Evolutionary conservation across 768 basidiomycete genomes (phyloP), one percentile per base, ranked within the genome.

Genomic region (Pisolithus sp.): DNA sequence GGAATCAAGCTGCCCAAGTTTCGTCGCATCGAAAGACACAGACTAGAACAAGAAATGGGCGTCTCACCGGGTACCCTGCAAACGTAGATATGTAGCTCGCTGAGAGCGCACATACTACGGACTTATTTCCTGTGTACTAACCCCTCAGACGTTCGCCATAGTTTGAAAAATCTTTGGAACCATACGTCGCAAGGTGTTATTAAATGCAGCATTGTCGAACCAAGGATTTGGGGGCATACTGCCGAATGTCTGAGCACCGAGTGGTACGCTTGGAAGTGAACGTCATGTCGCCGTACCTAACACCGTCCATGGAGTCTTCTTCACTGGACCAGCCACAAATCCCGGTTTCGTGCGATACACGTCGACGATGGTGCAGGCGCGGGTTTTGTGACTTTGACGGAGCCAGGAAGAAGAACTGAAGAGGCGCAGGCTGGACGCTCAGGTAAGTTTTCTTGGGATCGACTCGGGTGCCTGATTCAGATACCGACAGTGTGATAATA

Each of bases 31-130:
- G 21, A 37, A 42, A 7, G 7, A 17, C 18, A 17, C 18, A 12
- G 5, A 17, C 24, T 9, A 28, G 18, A 23, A 36, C 18, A n/a
- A 47, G 17, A 28, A 4, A 42, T 31, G 36, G 3, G 2, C 20
- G 46, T 62, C 70, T 50, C 49, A 80, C 90, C 51, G 92, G 92
- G 68, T 93, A 95, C 46, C 93, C 93, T 51, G 88, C 87, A 62
- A 95, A 81, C 13, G 94, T 96, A 44, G 93, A 93, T 57, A 93
- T 79, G 68, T 93, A 88, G 60, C 91, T 93, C 46, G 93, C 93
- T 39, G 89, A 83, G 54, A 94, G 82, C 34, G 93, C 93, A 62
- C 89, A 92, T 37, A 88, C 89, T 62, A 92, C 86, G 48, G 90
- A 83, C 71, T 90, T 91, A 75, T 93, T 83, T 56, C 76, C 89